Conservation (phyloP, 805 yeast species). For the Torulaspora franciscae region DNA sequence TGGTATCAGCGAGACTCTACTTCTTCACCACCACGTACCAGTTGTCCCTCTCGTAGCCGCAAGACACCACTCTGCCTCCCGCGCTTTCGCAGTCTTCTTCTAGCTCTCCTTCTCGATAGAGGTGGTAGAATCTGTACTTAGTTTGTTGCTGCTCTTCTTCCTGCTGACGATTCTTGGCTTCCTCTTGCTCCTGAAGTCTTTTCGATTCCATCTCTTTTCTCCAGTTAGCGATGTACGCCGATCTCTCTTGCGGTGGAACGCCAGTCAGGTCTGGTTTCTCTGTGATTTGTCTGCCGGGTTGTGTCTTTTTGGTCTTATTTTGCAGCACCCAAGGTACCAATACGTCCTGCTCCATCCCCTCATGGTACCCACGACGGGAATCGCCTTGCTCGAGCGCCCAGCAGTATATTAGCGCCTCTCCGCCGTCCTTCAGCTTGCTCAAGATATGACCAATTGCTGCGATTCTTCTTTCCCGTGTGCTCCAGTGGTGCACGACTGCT, state of each 20-base stretch:
- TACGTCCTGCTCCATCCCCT: conserved; percentile 89
- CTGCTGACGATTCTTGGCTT: conserved; percentile 15
- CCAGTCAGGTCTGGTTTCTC: conserved; percentile 22
- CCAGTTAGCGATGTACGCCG: conserved; percentile 26
- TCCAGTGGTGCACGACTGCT: conserved; percentile 93
- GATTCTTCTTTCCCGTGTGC: conserved; percentile 74
- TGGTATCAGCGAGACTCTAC: conserved; percentile 1
- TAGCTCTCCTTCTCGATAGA: conserved; percentile 80
- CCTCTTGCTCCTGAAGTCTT: conserved; percentile 19
- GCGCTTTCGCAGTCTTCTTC: conserved; percentile 64
- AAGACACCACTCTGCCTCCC: conserved; percentile 59
- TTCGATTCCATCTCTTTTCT: conserved; percentile 26
- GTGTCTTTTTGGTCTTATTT: conserved; percentile 40
- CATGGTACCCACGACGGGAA: conserved; percentile 85
- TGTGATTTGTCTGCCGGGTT: conserved; percentile 15
- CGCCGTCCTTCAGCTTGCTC: conserved; percentile 51
- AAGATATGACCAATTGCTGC: conserved; percentile 70
- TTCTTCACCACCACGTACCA: conserved; percentile 72
- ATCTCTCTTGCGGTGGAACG: conserved; percentile 30
- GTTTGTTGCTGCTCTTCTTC: conserved; percentile 41
- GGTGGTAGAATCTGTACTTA: conserved; percentile 80
- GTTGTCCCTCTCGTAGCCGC: conserved; percentile 90
- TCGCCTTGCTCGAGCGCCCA: conserved; percentile 95
- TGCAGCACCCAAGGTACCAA: conserved; percentile 92
- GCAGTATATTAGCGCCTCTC: conserved; percentile 76